Percentiles rank a stretch among this genome's conserved stretches.
These are phyloP conservation scores for Calonectria pauciramosa DNA, from an alignment of 2,329 filamentous ascomycete genomes.

Conservation along the genomic window DNA sequence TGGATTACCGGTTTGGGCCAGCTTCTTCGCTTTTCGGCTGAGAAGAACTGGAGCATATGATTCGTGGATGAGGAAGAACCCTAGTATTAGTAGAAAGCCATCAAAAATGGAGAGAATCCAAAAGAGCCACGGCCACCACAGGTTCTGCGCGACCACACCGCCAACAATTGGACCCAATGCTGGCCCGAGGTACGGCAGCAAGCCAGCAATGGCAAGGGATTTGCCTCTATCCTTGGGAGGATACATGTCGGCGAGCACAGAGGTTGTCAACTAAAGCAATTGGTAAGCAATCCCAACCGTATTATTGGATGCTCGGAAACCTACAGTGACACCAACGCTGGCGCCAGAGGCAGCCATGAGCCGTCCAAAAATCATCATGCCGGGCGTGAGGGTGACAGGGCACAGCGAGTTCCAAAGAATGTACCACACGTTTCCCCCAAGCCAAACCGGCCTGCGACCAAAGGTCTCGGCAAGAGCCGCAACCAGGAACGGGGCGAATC, in stretches of 20 bases:
- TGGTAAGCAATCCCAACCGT: neutral
- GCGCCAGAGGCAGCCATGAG: conserved; percentile 45
- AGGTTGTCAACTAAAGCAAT: conserved; percentile 46
- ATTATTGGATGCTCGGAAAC: neutral
- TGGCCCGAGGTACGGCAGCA: conserved; percentile 65
- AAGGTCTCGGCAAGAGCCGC: conserved; percentile 52
- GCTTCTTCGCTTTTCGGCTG: conserved; percentile 8
- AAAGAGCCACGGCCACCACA: conserved; percentile 79
- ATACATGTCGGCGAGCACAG: conserved; percentile 55
- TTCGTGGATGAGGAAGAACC: conserved; percentile 64
- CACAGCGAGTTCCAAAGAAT: conserved; percentile 54
- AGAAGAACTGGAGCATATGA: conserved; percentile 76
- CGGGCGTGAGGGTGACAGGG: conserved; percentile 47
- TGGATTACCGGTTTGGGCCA: neutral
- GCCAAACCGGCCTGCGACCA: conserved; percentile 52
- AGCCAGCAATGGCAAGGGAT: conserved; percentile 50
- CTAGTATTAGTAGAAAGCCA: conserved; percentile 67
- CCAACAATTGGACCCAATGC: conserved; percentile 77
- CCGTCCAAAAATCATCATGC: conserved; percentile 49
- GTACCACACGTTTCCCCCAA: conserved; percentile 50
- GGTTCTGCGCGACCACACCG: conserved; percentile 73
- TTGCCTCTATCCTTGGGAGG: conserved; percentile 51
- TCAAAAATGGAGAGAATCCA: conserved; percentile 73
- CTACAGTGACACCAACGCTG: conserved; percentile 47
- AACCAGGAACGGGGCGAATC: conserved; percentile 50